phyloP scores from a whole-genome alignment of 139 green algal genomes.

The Picochlorum sp. region DNA sequence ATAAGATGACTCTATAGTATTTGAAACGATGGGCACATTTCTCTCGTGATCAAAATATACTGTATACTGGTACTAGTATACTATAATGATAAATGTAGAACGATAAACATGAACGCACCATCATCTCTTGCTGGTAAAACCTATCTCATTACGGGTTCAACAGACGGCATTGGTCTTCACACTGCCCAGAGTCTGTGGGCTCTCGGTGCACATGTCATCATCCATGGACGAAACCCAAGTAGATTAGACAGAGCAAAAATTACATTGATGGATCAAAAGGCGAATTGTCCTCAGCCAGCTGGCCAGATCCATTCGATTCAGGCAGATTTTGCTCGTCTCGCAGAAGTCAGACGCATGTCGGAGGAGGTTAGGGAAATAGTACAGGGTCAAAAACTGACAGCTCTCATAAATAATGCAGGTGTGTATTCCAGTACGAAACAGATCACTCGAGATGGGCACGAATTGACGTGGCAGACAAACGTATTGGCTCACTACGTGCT shows the following conservation, averaged over 20 bases:
- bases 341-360: constrained; percentile 24
- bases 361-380: constrained; percentile 10
- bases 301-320: not conserved
- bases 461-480: constrained; percentile 62
- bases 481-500: constrained; percentile 59
- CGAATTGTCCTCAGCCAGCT: not conserved
- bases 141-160: constrained; percentile 26
- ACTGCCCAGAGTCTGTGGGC: constrained; percentile 35
- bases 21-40: too few relatives aligned
- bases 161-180: constrained; percentile 59
- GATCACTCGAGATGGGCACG: constrained; percentile 33
- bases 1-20: too few relatives aligned
- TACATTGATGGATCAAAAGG: too few relatives aligned
- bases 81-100: too few relatives aligned
- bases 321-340: constrained; percentile 34
- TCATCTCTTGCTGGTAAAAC: too few relatives aligned
- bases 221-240: constrained; percentile 33
- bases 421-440: not conserved
- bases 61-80: too few relatives aligned
- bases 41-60: too few relatives aligned
- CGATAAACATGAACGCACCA: too few relatives aligned
- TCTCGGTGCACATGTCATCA: constrained; percentile 34
- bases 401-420: constrained; percentile 55
- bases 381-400: constrained; percentile 1
- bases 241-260: constrained; percentile 3